Evolutionary conservation across 164 flowering plant species (phyloP).

Genomic region (Nymphaea colorata): DNA sequence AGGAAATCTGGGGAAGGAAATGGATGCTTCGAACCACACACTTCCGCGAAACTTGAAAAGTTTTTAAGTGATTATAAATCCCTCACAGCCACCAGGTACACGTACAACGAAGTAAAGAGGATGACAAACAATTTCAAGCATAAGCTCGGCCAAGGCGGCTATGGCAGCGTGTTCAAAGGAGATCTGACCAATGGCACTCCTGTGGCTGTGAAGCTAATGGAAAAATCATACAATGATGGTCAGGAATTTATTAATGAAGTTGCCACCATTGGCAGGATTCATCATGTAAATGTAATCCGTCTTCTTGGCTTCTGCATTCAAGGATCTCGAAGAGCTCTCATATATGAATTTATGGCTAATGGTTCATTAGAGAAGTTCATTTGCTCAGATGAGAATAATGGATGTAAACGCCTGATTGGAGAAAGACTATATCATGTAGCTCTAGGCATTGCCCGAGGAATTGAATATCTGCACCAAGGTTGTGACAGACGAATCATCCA

Average conservation of each 20-base stretch:
- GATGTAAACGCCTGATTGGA: neutral
- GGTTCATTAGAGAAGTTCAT: conserved; percentile 9
- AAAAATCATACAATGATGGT: conserved; percentile 5
- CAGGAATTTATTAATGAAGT: conserved; percentile 9
- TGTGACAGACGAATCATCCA: conserved; percentile 1
- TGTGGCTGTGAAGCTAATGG: conserved; percentile 34
- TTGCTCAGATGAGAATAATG: neutral
- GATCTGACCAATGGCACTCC: conserved; percentile 17
- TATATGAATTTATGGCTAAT: conserved; percentile 7
- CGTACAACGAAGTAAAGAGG: conserved; percentile 19
- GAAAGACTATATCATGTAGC: conserved; percentile 3
- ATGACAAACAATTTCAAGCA: conserved; percentile 25
- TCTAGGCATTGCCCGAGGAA: conserved; percentile 1
- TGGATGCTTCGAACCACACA: neutral
- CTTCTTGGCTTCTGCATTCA: conserved; percentile 8
- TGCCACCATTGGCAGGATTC: conserved; percentile 3
- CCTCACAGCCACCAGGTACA: conserved; percentile 17
- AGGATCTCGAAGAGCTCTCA: conserved; percentile 2
- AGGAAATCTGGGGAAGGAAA: no score
- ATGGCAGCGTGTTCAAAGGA: conserved; percentile 37
- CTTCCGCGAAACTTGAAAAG: neutral
- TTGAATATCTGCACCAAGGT: conserved; percentile 5
- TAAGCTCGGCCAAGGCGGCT: conserved; percentile 37
- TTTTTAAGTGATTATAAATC: conserved; percentile 14
- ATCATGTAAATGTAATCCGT: conserved; percentile 6